These are phyloP conservation scores for Podila verticillata DNA, from an alignment of 192 early-diverging fungal species.

Conservation along the genomic window DNA sequence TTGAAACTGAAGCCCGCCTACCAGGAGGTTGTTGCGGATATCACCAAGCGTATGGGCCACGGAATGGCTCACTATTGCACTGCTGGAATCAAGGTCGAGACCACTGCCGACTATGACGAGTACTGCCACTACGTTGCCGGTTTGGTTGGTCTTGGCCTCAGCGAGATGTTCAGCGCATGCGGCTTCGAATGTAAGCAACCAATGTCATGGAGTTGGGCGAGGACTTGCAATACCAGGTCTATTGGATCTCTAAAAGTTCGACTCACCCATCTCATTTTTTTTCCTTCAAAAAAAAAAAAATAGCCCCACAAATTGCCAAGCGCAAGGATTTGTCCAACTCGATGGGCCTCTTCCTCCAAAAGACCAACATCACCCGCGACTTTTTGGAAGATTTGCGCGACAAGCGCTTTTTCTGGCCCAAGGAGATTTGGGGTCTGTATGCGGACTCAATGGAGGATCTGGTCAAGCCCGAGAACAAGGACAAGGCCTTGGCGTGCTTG, in stretches of 20 bases:
- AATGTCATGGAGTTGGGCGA: too few relatives aligned
- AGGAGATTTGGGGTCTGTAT: slow-evolving; percentile 92
- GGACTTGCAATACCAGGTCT: too few relatives aligned
- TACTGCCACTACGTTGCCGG: slow-evolving; percentile 99
- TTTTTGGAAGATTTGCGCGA: slow-evolving; percentile 91
- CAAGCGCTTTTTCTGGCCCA: slow-evolving; percentile 95
- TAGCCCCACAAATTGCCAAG: slow-evolving; percentile 38
- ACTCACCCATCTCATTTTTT: background rate
- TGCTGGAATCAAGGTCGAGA: slow-evolving; percentile 66
- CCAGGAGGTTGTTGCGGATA: slow-evolving; percentile 90
- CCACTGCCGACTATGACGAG: slow-evolving; percentile 90
- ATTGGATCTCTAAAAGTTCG: background rate
- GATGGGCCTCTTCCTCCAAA: slow-evolving; percentile 99
- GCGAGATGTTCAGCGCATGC: slow-evolving; percentile 87
- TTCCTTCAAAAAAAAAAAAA: too few relatives aligned
- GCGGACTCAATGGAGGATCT: slow-evolving; percentile 76
- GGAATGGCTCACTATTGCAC: slow-evolving; percentile 94
- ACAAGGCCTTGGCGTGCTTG: slow-evolving; percentile 77
- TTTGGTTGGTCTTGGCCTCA: slow-evolving; percentile 93
- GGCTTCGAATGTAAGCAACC: slow-evolving; percentile 73
- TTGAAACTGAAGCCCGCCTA: slow-evolving; percentile 78
- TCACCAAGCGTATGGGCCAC: slow-evolving; percentile 90
- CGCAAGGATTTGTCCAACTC: slow-evolving; percentile 72
- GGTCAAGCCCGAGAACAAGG: slow-evolving; percentile 72
- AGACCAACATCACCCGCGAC: slow-evolving; percentile 98